These are phyloP conservation scores for Elongisporangium prolatum DNA, from an alignment of 352 stramenopile species.

Conservation along the genomic window DNA sequence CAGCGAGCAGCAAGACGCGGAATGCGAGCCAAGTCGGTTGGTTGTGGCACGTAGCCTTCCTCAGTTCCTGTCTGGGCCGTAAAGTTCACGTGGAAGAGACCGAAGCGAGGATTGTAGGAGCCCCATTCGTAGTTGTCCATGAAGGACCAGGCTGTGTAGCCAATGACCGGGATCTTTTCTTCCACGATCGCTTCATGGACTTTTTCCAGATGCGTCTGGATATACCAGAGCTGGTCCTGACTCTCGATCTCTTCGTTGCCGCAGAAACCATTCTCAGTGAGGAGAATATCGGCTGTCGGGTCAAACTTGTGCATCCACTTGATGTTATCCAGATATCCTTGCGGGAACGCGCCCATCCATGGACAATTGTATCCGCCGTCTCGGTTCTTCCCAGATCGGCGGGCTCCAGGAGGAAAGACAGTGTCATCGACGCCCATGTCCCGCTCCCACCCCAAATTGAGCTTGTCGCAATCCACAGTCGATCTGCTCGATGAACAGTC, in stretches of 20 bases:
- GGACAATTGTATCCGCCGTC: constrained; percentile 16
- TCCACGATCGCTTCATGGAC: constrained; percentile 14
- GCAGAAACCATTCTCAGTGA: constrained; percentile 26
- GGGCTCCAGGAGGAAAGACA: constrained; percentile 5
- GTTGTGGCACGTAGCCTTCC: constrained; percentile 3
- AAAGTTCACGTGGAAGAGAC: constrained; percentile 33
- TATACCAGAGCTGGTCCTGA: constrained; percentile 27
- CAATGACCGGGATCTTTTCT: constrained; percentile 30
- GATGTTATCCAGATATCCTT: constrained; percentile 29
- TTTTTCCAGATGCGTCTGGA: constrained; percentile 19
- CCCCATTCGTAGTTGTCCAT: constrained; percentile 50
- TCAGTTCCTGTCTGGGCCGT: constrained; percentile 10
- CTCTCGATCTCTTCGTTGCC: constrained; percentile 19
- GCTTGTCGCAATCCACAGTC: constrained; percentile 24
- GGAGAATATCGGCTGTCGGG: constrained; percentile 14
- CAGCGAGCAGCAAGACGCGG: constrained; percentile 20
- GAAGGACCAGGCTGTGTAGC: constrained; percentile 33
- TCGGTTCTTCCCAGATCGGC: constrained; percentile 37
- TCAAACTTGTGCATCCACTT: constrained; percentile 34
- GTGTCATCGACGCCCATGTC: constrained; percentile 40
- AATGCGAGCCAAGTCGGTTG: constrained; percentile 11
- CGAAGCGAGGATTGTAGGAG: constrained; percentile 28
- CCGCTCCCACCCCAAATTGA: constrained; percentile 30
- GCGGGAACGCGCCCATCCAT: constrained; percentile 20
- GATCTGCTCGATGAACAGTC: constrained; percentile 36